A percentile compares a stretch with the other conserved stretches of the same genome.
These are phyloP conservation scores for Zelopaecilomyces penicillatus DNA, from an alignment of 2,329 filamentous ascomycete species.

Conservation along the genomic window DNA sequence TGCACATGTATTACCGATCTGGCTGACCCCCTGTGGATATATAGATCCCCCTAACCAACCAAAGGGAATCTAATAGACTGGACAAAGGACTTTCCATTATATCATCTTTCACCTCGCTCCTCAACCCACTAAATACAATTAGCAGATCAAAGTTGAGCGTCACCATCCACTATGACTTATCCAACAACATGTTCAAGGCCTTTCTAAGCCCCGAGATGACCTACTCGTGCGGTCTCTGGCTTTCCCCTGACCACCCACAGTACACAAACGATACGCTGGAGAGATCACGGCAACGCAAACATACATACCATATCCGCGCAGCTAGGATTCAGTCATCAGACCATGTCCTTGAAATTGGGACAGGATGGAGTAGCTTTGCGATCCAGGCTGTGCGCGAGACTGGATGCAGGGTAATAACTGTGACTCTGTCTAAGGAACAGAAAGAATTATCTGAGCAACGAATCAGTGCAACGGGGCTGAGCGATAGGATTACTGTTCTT, in stretches of 20 bases:
- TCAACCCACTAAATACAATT: background rate
- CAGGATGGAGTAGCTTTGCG: slow-evolving; percentile 65
- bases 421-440: slow-evolving; percentile 62
- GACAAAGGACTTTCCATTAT: slow-evolving; percentile 1
- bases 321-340: slow-evolving; percentile 54
- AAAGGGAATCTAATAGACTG: slow-evolving; percentile 1
- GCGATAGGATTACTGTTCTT: slow-evolving; percentile 51
- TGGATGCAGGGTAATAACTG: slow-evolving; percentile 57
- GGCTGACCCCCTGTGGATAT: too few species aligned
- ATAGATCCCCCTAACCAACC: slow-evolving; percentile 7
- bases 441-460: slow-evolving; percentile 57
- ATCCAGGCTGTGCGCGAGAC: slow-evolving; percentile 58
- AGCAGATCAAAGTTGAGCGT: slow-evolving; percentile 1
- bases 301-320: slow-evolving; percentile 55
- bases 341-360: slow-evolving; percentile 66
- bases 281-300: slow-evolving; percentile 57
- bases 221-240: slow-evolving; percentile 11
- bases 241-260: background rate
- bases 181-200: slow-evolving; percentile 8
- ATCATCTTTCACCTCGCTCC: background rate
- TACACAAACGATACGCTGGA: slow-evolving; percentile 46
- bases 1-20: too few species aligned
- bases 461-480: slow-evolving; percentile 51
- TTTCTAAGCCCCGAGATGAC: slow-evolving; percentile 11
- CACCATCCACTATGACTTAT: slow-evolving; percentile 10